Conservation (phyloP, 192 early-diverging fungal genomes). For the Gamsiella multidivaricata region DNA sequence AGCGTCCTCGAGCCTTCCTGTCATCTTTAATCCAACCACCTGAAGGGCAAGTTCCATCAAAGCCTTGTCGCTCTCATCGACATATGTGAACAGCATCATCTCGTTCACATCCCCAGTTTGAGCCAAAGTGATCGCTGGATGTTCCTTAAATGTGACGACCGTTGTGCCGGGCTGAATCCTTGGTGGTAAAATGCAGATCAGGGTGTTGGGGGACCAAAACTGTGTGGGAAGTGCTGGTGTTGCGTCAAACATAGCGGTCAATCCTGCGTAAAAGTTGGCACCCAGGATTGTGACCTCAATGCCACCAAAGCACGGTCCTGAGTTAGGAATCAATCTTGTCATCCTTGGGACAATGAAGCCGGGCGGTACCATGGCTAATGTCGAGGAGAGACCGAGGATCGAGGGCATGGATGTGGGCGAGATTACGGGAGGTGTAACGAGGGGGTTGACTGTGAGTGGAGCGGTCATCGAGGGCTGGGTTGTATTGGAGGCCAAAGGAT, state of each 20-base stretch:
- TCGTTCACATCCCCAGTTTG: constrained; percentile 21
- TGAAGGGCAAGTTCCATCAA: constrained; percentile 91
- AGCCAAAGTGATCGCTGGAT: constrained; percentile 51
- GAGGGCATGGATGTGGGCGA: constrained; percentile 43
- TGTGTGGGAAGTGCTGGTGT: constrained; percentile 76
- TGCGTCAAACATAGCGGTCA: constrained; percentile 79
- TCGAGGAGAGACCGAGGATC: constrained; percentile 32
- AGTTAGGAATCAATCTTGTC: constrained; percentile 79
- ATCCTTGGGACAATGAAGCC: constrained; percentile 64
- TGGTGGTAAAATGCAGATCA: constrained; percentile 89
- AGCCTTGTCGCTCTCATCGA: constrained; percentile 85
- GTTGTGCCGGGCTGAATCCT: constrained; percentile 79
- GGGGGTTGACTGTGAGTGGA: constrained; percentile 21
- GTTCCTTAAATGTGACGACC: constrained; percentile 67
- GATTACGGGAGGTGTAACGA: constrained; percentile 11
- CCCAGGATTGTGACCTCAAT: constrained; percentile 87
- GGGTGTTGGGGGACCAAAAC: constrained; percentile 80
- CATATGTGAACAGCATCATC: constrained; percentile 56
- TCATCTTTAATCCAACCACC: constrained; percentile 86
- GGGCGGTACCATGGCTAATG: constrained; percentile 34
- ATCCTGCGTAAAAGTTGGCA: constrained; percentile 79
- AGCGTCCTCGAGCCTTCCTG: constrained; percentile 81
- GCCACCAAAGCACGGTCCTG: constrained; percentile 90
- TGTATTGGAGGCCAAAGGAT: constrained; percentile 20
- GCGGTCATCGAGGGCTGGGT: constrained; percentile 8